A percentile compares a stretch with the other conserved stretches of the same genome.
Evolutionary conservation across 495 filamentous ascomycete species (phyloP).

Genomic region (Neurospora sp.): DNA sequence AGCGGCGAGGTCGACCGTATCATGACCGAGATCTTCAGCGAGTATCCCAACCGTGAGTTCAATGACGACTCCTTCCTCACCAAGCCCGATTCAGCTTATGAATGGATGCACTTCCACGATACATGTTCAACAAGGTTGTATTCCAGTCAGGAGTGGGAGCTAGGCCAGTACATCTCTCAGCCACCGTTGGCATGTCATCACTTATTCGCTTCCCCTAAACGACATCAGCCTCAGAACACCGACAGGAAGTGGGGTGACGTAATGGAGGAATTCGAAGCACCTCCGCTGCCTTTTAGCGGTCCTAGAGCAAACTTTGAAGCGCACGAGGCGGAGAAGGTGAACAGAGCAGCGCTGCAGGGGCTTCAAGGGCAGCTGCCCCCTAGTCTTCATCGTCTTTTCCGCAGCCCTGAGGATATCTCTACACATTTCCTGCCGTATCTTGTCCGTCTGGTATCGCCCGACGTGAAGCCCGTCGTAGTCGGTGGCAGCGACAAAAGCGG

Average conservation of each 20-base stretch:
- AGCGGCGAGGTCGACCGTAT: conserved; percentile 84
- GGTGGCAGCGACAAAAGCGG: conserved; percentile 53
- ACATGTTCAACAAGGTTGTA: conserved; percentile 63
- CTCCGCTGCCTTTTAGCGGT: conserved; percentile 64
- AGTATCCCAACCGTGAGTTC: conserved; percentile 76
- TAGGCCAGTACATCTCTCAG: conserved; percentile 73
- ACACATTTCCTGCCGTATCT: conserved; percentile 79
- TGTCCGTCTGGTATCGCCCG: conserved; percentile 70
- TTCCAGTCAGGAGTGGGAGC: conserved; percentile 76
- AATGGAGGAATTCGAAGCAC: conserved; percentile 40
- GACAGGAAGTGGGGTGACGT: conserved; percentile 32
- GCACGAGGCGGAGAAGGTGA: conserved; percentile 61
- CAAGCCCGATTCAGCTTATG: conserved; percentile 77
- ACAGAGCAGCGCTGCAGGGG: conserved; percentile 42
- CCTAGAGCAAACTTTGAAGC: conserved; percentile 70
- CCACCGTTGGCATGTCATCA: conserved; percentile 84
- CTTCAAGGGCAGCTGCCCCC: conserved; percentile 47
- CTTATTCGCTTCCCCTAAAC: conserved; percentile 64
- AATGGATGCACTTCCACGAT: conserved; percentile 95
- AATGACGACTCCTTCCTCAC: conserved; percentile 87
- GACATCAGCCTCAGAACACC: conserved; percentile 23
- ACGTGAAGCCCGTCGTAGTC: conserved; percentile 86
- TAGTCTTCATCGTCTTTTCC: conserved; percentile 62
- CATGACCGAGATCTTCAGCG: conserved; percentile 64
- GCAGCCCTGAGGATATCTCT: conserved; percentile 60